Evolutionary conservation across 2,329 filamentous ascomycete species (phyloP).

Genomic region (Fusarium staphyleae): DNA sequence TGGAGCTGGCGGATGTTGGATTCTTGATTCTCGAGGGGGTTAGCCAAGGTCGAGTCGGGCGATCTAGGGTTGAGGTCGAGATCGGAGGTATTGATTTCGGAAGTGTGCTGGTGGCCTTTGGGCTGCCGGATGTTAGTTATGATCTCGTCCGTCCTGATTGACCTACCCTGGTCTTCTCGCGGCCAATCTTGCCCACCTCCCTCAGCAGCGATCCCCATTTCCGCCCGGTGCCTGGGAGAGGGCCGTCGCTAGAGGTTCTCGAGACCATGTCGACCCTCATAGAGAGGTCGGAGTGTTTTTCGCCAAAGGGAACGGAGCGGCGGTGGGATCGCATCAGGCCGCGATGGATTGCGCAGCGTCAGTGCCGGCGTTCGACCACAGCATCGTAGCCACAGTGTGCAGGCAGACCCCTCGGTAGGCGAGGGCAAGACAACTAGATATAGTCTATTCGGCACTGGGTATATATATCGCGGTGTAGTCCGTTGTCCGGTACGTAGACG

Average conservation of each 20-base stretch:
- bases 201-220: conserved; percentile 30
- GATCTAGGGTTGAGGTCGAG: conserved; percentile 38
- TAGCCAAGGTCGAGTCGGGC: conserved; percentile 37
- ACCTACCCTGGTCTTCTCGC: conserved; percentile 13
- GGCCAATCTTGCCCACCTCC: conserved; percentile 11
- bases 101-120: conserved; percentile 20
- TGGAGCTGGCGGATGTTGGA: conserved; percentile 48
- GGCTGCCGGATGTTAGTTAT: conserved; percentile 13
- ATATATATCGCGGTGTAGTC: neutral
- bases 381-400: conserved; percentile 38
- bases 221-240: conserved; percentile 24
- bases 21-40: conserved; percentile 42
- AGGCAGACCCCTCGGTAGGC: conserved; percentile 29
- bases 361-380: conserved; percentile 36
- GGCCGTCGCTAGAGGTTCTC: conserved; percentile 43
- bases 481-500: neutral
- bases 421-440: conserved; percentile 15
- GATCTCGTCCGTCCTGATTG: neutral
- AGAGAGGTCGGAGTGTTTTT: conserved; percentile 22
- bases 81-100: conserved; percentile 42
- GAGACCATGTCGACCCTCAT: conserved; percentile 42
- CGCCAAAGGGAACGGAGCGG: conserved; percentile 20
- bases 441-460: neutral
- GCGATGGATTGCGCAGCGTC: conserved; percentile 35
- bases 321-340: conserved; percentile 37